Evolutionary conservation across 208 protist genomes (phyloP), one percentile per base, ranked within the genome.

Genomic region (Trypanosoma melophagium): DNA sequence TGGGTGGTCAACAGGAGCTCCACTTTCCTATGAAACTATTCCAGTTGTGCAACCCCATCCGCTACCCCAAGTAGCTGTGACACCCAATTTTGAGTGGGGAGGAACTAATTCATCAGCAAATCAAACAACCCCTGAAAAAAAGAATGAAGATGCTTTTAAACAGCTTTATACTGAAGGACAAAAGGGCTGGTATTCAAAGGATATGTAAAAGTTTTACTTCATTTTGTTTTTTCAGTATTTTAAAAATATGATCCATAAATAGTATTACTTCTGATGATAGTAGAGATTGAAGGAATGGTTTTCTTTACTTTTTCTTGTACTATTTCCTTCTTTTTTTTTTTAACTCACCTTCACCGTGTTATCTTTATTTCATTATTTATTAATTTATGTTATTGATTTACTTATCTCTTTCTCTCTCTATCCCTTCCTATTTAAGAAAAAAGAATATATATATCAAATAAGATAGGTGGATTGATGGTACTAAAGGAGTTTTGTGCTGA

Each of bases 141-240:
- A 74, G 13, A 25, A 61, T 17, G 53, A 44, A 3, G 75, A 87
- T 59, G 68, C 75, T n/a, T 87, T 87, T 59, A 87, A 83, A 45
- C 57, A 74, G n/a, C 42, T 87, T 40, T 87, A 71, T 69, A 67
- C 25, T 47, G 69, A 80, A 28, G 61, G 42, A 19, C 42, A 80
- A 61, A 72, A 69, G 19, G 67, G 68, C 12, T 79, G 74, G 74
- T 60, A 74, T 49, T 54, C 58, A 35, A 64, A 51, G 25, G 35
- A 69, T 28, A 45, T 17, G 17, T 62, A 60, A 35, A 25, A 47
- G 53, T 61, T 61, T 66, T 24, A 31, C 60, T 67, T 64, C 57
- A 0, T 57, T 68, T 77, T 60, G 56, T 2, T 22, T 31, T 42
- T 38, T 35, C 7, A 62, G 62, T 51, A 28, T 31, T 17, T 41